Conservation (phyloP, 495 filamentous ascomycete genomes). For the Penicillium paradoxum region DNA sequence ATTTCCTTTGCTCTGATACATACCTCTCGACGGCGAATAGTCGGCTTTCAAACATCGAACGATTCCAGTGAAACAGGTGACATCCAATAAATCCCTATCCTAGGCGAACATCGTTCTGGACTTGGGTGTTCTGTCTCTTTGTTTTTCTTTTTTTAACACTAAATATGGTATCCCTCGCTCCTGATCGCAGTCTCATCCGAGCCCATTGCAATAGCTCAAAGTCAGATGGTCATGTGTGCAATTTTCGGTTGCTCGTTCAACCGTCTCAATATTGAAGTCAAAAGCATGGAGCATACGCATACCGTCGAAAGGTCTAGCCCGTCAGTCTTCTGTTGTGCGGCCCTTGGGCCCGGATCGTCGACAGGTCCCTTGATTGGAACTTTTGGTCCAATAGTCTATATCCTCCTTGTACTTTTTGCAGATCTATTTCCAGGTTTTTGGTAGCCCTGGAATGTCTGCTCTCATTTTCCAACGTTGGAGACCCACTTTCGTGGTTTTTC, state of each 20-base stretch:
- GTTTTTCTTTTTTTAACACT: constrained; percentile 1
- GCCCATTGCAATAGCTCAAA: background rate
- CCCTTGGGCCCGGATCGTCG: background rate
- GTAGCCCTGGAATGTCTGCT: constrained; percentile 21
- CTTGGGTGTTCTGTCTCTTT: background rate
- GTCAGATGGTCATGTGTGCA: background rate
- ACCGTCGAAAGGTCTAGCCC: constrained; percentile 7
- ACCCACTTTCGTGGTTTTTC: constrained; percentile 3
- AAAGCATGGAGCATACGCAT: background rate
- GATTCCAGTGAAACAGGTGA: background rate
- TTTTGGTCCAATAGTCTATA: constrained; percentile 16
- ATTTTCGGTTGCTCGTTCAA: background rate
- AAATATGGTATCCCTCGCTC: background rate
- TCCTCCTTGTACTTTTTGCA: constrained; percentile 10
- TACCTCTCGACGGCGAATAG: background rate
- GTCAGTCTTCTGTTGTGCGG: background rate
- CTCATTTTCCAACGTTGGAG: constrained; percentile 12
- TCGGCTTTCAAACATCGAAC: constrained; percentile 1
- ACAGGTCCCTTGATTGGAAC: constrained; percentile 20
- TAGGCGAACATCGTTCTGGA: constrained; percentile 1
- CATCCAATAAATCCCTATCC: constrained; percentile 1
- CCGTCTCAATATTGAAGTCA: background rate
- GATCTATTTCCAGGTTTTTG: constrained; percentile 21
- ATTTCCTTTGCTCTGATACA: background rate
- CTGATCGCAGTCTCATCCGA: background rate